Conservation (phyloP, 805 yeast species). For the Phaffomyces thermotolerans region DNA sequence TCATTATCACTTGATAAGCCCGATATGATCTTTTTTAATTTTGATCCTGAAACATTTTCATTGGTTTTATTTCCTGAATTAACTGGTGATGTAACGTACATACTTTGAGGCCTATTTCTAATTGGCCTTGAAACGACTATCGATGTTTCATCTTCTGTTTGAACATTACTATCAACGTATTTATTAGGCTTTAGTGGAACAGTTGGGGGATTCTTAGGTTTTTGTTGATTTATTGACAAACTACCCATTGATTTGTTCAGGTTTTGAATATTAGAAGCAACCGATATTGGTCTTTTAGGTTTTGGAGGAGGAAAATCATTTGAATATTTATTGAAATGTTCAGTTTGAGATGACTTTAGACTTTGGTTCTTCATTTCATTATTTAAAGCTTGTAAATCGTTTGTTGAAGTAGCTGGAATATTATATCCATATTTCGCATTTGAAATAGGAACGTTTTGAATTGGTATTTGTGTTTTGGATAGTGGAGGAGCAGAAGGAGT, state of each 20-base stretch:
- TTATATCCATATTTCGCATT: slow-evolving; percentile 3
- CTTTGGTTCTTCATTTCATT: background rate
- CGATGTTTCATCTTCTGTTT: slow-evolving; percentile 12
- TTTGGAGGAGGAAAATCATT: slow-evolving; percentile 13
- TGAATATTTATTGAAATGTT: slow-evolving; percentile 6
- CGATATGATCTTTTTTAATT: slow-evolving; percentile 23
- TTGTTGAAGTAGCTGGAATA: slow-evolving; percentile 3
- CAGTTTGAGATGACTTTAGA: slow-evolving; percentile 1
- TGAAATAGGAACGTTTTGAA: slow-evolving; percentile 7
- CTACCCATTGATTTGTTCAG: slow-evolving; percentile 20
- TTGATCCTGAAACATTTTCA: slow-evolving; percentile 7
- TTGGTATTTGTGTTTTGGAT: slow-evolving; percentile 4
- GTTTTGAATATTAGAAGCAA: slow-evolving; percentile 6
- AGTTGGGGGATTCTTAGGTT: background rate
- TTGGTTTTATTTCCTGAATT: slow-evolving; percentile 5
- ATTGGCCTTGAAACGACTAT: slow-evolving; percentile 2
- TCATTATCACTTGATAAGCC: slow-evolving; percentile 14
- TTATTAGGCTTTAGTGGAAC: slow-evolving; percentile 12
- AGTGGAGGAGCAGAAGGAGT: background rate
- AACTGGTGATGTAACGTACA: slow-evolving; percentile 24
- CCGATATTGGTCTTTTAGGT: slow-evolving; percentile 14
- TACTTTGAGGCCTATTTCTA: slow-evolving; percentile 27
- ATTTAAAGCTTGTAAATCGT: slow-evolving; percentile 4
- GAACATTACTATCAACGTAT: slow-evolving; percentile 24
- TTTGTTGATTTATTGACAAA: slow-evolving; percentile 8